phyloP scores from a whole-genome alignment of 306 rosid genomes.

The Acacia acuminata region DNA sequence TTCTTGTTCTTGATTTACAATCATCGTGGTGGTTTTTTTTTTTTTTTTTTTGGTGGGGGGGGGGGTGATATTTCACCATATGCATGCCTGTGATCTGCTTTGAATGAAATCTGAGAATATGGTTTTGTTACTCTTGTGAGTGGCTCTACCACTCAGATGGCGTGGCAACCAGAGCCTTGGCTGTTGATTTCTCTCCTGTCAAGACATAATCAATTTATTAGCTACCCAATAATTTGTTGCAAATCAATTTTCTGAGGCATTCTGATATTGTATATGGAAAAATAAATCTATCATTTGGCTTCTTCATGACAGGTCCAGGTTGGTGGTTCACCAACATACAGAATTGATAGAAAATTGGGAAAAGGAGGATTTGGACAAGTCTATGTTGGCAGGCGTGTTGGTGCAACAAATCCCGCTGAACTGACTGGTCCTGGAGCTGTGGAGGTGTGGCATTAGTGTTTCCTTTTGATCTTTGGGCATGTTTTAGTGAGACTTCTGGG shows the following conservation, averaged over 20 bases:
- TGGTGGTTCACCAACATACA: slow-evolving; percentile 87
- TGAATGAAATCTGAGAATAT: background rate
- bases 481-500: background rate
- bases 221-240: background rate
- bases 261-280: background rate
- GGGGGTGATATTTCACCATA: background rate
- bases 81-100: background rate
- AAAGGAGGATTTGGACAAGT: slow-evolving; percentile 99
- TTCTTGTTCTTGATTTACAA: background rate
- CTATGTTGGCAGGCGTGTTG: slow-evolving; percentile 77
- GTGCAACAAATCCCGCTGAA: slow-evolving; percentile 49
- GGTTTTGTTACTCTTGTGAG: background rate
- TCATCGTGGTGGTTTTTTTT: background rate
- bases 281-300: background rate
- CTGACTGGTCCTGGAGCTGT: slow-evolving; percentile 68
- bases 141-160: background rate
- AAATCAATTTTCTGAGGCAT: background rate
- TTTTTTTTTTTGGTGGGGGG: no score
- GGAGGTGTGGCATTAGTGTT: slow-evolving; percentile 62
- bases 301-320: slow-evolving; percentile 73
- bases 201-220: background rate
- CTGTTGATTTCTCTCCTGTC: background rate
- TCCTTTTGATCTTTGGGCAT: background rate
- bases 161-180: background rate
- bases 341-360: slow-evolving; percentile 73